Evolutionary conservation across 2,329 filamentous ascomycete species (phyloP).

Genomic region (Fusarium euwallaceae): DNA sequence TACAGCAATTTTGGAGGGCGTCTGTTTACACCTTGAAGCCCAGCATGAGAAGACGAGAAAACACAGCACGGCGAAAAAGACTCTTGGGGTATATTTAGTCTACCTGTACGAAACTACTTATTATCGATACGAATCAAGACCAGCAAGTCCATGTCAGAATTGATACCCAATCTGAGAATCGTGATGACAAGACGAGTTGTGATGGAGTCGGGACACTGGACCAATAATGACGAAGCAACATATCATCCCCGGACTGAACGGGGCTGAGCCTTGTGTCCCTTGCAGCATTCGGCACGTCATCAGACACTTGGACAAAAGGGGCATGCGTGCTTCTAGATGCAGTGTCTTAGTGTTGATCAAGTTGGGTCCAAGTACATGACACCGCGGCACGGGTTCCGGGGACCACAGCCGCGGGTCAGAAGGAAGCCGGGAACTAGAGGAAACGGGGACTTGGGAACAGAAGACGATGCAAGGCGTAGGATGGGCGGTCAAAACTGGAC

Average conservation of each 20-base stretch:
- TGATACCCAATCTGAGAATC: neutral
- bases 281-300: constrained; percentile 6
- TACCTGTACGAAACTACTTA: constrained; percentile 2
- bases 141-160: neutral
- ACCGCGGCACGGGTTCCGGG: neutral
- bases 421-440: neutral
- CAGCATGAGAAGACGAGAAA: neutral
- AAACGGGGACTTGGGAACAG: constrained; percentile 22
- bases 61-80: neutral
- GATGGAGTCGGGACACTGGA: neutral
- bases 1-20: neutral
- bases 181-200: neutral
- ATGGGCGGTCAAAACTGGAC: neutral
- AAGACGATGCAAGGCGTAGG: constrained; percentile 17
- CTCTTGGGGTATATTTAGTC: constrained; percentile 6
- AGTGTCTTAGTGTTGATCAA: constrained; percentile 12
- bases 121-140: constrained; percentile 14
- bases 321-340: neutral
- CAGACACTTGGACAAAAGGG: constrained; percentile 15
- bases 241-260: neutral
- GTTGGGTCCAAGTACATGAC: neutral
- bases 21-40: neutral
- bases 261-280: constrained; percentile 9
- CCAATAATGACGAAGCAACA: neutral
- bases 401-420: neutral